Percentiles rank a stretch among this genome's conserved stretches.
Evolutionary conservation across 257 asterid species (phyloP).

Genomic region (Nicotiana paniculata): DNA sequence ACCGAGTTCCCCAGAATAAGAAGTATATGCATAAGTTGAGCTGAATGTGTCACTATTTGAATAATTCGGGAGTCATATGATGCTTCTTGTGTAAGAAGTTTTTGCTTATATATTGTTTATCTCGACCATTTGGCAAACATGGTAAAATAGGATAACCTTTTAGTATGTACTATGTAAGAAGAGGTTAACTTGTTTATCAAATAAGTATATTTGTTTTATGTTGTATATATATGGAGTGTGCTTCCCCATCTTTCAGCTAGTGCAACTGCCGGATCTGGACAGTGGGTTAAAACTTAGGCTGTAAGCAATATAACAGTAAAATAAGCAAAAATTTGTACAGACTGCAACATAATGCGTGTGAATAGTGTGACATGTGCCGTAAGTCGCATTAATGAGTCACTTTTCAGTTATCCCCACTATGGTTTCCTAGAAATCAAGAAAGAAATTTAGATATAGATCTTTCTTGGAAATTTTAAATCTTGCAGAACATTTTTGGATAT

Average conservation of each 20-base stretch:
- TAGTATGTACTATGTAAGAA: no score
- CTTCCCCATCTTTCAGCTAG: not conserved
- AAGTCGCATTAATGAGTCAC: not conserved
- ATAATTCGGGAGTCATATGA: not conserved
- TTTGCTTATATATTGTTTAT: not conserved
- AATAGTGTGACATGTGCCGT: not conserved
- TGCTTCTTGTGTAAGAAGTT: not conserved
- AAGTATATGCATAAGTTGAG: not conserved
- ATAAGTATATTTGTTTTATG: no score
- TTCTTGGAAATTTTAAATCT: not conserved
- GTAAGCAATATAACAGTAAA: not conserved
- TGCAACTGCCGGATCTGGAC: not conserved
- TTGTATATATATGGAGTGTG: not conserved
- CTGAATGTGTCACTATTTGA: not conserved
- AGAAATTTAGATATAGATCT: not conserved
- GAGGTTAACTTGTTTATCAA: not conserved
- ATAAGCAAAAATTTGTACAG: not conserved
- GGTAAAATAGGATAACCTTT: not conserved
- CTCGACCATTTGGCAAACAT: not conserved
- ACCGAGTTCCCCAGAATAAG: not conserved
- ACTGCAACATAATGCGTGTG: not conserved
- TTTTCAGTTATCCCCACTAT: not conserved
- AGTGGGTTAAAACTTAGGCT: not conserved
- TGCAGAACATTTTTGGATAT: not conserved
- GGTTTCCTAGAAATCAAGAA: not conserved